A percentile compares a stretch with the other conserved stretches of the same genome.
These are phyloP conservation scores for Aspergillus nomiae DNA, from an alignment of 2,329 filamentous ascomycete genomes.

Conservation along the genomic window DNA sequence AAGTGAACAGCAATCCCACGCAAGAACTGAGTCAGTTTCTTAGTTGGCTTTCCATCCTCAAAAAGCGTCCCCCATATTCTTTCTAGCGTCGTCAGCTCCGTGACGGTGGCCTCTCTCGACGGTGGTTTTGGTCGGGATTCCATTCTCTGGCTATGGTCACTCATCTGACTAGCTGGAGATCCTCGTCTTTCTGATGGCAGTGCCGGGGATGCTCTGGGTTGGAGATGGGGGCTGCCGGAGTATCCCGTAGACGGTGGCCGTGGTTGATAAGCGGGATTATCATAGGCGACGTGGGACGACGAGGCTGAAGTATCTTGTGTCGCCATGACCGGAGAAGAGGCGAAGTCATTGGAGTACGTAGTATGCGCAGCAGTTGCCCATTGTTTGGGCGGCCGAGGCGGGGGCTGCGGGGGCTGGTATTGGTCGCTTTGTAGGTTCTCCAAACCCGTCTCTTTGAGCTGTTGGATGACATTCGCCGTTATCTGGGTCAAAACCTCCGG, in stretches of 20 bases:
- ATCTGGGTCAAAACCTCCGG: constrained; percentile 64
- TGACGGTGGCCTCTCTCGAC: constrained; percentile 41
- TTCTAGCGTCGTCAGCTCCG: constrained; percentile 63
- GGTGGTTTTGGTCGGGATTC: constrained; percentile 41
- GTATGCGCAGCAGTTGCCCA: constrained; percentile 22
- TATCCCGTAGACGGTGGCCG: constrained; percentile 23
- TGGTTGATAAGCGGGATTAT: constrained; percentile 21
- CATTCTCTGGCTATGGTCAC: constrained; percentile 33
- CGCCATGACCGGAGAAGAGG: constrained; percentile 20
- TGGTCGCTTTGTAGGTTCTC: constrained; percentile 32
- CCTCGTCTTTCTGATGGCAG: constrained; percentile 29
- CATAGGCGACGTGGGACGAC: constrained; percentile 11
- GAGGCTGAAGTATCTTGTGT: constrained; percentile 25
- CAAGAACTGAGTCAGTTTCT: constrained; percentile 69
- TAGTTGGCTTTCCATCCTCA: constrained; percentile 66
- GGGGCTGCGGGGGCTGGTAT: constrained; percentile 29
- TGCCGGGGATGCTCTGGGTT: constrained; percentile 23
- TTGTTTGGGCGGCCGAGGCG: constrained; percentile 26
- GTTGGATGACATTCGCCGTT: constrained; percentile 60
- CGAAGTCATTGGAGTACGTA: constrained; percentile 18
- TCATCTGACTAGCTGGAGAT: constrained; percentile 40
- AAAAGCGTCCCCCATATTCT: constrained; percentile 78
- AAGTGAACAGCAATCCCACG: constrained; percentile 73
- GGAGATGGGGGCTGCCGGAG: constrained; percentile 23
- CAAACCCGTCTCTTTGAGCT: constrained; percentile 54